Evolutionary conservation across 805 yeast genomes (phyloP), one percentile per base, ranked within the genome.

Genomic region (Metschnikowia peoriensis): DNA sequence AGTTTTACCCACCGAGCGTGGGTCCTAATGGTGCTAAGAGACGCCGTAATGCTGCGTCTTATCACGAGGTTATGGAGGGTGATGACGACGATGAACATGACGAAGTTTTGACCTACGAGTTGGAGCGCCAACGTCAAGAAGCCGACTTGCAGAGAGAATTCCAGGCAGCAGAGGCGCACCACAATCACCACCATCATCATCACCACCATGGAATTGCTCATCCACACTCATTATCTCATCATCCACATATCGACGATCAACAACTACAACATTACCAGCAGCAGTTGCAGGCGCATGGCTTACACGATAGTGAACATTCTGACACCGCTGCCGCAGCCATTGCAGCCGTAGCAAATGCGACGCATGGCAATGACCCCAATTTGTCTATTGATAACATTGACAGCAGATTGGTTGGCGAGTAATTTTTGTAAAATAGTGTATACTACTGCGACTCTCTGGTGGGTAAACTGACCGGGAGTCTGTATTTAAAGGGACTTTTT

Each of bases 321-420:
- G 69, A 58, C 39, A 56, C 61, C 1, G 60, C 74, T 6, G 78
- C 76, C 1, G 76, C 75, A 17, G 76, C 76, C 2, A 71, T 70
- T 49, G 78, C 77, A 11, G 75, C 77, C 4, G 74, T 68, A 16
- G 72, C 73, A 15, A 65, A 63, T 52, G 72, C 71, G 6, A 61
- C 68, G 7, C 63, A 65, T 47, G 64, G 60, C n/a, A 59, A 61
- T 39, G 67, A 64, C 41, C 63, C 63, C 37, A 75, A 70, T 41
- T 65, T 75, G 51, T 66, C 75, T 15, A 75, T 75, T 68, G 78
- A 73, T 48, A 74, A 74, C 59, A 74, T 75, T 51, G 79, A 75
- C 57, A 70, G 75, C 55, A 64, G 79, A 40, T 65, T 75, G 55
- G 79, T 74, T 15, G 78, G 78, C 15, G 78, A 73, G 50, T 74